phyloP scores from a whole-genome alignment of 495 filamentous ascomycete genomes.

The Copromyces sp. region DNA sequence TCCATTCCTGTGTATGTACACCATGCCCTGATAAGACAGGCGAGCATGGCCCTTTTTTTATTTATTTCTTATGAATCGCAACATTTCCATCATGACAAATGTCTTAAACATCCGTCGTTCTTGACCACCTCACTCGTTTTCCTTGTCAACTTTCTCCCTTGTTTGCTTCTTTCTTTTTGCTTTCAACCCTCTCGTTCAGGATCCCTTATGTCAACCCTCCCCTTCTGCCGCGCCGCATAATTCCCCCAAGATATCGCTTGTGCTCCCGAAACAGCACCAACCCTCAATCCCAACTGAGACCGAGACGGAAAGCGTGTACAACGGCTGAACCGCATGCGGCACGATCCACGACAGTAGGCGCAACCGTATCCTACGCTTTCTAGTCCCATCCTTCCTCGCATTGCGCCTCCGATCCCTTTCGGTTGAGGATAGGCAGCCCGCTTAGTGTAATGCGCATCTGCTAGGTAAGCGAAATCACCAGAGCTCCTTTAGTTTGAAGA shows the following conservation, averaged over 20 bases:
- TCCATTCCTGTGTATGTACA: neutral
- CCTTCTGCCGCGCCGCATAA: neutral
- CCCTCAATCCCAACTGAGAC: neutral
- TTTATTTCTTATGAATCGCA: neutral
- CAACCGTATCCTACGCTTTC: neutral
- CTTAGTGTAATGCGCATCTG: neutral
- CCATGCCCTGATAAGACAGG: neutral
- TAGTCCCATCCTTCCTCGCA: neutral
- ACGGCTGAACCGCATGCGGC: neutral
- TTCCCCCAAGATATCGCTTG: neutral
- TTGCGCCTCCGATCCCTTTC: neutral
- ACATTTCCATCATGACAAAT: neutral
- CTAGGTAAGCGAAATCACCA: neutral
- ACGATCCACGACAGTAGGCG: neutral
- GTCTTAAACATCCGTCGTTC: neutral
- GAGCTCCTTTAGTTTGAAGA: neutral
- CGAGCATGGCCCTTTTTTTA: neutral
- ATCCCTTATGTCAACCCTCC: neutral
- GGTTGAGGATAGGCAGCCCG: neutral
- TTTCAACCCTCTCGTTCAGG: neutral
- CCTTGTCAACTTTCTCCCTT: neutral
- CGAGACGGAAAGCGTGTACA: neutral
- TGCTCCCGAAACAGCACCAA: neutral
- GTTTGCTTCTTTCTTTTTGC: neutral
- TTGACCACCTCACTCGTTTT: neutral